Conservation (phyloP, 345 rosid species). For the Kandelia obovata region DNA sequence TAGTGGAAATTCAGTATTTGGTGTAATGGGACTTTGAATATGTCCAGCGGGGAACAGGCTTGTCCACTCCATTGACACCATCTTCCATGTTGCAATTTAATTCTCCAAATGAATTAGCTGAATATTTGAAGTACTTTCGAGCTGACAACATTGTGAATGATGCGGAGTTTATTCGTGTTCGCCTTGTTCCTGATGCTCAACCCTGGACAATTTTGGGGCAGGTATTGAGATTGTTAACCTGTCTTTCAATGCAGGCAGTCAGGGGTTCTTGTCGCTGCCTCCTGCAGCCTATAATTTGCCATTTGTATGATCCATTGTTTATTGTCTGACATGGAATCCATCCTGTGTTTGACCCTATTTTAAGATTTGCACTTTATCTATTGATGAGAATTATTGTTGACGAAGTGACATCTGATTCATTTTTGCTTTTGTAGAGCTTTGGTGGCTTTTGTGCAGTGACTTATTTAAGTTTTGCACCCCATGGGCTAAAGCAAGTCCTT, state of each 20-base stretch:
- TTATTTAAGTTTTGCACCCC: conserved; percentile 81
- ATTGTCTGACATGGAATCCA: too few relatives aligned
- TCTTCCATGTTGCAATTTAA: conserved; percentile 81
- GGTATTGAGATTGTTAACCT: conserved; percentile 37
- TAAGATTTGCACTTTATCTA: background rate
- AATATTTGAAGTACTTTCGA: conserved; percentile 65
- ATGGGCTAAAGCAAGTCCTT: conserved; percentile 86
- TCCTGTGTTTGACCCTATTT: conserved; percentile 1
- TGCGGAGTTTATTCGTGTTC: conserved; percentile 75
- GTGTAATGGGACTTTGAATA: background rate
- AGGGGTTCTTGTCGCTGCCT: too few relatives aligned
- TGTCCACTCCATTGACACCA: conserved; percentile 71
- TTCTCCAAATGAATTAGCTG: conserved; percentile 57
- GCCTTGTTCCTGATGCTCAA: conserved; percentile 71
- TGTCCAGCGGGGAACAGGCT: conserved; percentile 94
- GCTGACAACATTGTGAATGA: conserved; percentile 91
- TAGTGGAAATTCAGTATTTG: background rate
- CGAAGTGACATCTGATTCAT: conserved; percentile 8
- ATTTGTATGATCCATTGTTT: too few relatives aligned
- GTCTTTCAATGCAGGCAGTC: background rate
- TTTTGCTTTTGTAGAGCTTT: conserved; percentile 54
- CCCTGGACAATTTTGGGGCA: conserved; percentile 90
- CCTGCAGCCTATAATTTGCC: too few relatives aligned
- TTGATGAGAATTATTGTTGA: background rate
- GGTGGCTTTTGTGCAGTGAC: conserved; percentile 95